Percentiles rank a stretch among this genome's conserved stretches.
phyloP scores from a whole-genome alignment of 495 filamentous ascomycete genomes.

The Choiromyces venosus region DNA sequence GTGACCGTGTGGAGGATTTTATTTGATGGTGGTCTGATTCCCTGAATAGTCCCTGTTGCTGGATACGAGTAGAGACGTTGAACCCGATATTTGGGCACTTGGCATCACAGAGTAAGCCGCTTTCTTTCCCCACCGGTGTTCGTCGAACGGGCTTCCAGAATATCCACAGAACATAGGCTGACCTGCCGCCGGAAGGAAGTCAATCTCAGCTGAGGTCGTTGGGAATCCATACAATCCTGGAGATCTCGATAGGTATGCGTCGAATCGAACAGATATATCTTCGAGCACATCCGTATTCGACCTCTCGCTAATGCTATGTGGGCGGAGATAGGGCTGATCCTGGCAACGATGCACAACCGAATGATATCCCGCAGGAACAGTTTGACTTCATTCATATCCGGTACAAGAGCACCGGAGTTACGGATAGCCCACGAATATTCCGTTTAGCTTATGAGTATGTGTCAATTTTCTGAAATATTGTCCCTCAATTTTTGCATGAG shows the following conservation, averaged over 20 bases:
- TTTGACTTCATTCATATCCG: constrained; percentile 43
- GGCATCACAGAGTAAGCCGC: constrained; percentile 42
- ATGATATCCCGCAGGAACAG: constrained; percentile 30
- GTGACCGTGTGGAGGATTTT: constrained; percentile 11
- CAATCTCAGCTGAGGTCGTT: constrained; percentile 39
- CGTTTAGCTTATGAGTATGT: constrained; percentile 41
- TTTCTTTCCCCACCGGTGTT: constrained; percentile 16
- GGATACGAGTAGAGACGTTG: constrained; percentile 37
- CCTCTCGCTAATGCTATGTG: constrained; percentile 32
- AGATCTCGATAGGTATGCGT: constrained; percentile 38
- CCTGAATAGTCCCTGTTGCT: constrained; percentile 32
- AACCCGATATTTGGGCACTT: constrained; percentile 42
- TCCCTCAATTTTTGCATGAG: background rate
- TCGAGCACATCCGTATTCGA: constrained; percentile 18
- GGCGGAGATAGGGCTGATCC: constrained; percentile 30
- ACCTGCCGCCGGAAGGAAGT: constrained; percentile 38
- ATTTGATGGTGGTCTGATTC: constrained; percentile 25
- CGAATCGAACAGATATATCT: constrained; percentile 33
- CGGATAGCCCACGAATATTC: constrained; percentile 36
- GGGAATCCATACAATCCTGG: constrained; percentile 39
- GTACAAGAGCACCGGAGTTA: constrained; percentile 37
- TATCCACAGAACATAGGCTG: constrained; percentile 26
- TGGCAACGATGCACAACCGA: constrained; percentile 27
- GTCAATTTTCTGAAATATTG: background rate
- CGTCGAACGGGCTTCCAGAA: constrained; percentile 23